These are phyloP conservation scores for Noccaea bulbosa DNA, from an alignment of 345 rosid species.

Conservation along the genomic window DNA sequence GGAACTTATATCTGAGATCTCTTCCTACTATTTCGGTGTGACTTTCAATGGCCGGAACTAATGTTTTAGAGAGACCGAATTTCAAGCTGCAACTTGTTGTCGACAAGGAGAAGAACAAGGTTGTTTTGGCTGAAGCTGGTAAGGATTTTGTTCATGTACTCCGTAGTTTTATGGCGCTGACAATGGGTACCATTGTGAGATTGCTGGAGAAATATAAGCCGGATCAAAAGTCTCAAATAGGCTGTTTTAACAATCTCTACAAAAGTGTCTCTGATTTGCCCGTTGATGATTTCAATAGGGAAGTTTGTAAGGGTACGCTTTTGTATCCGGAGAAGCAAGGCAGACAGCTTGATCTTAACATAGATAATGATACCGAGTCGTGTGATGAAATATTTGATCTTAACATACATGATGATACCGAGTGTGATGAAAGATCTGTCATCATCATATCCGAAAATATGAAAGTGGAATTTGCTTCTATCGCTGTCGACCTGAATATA, in stretches of 20 bases:
- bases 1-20: too few relatives aligned
- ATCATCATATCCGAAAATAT: constrained; percentile 16
- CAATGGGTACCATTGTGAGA: constrained; percentile 24
- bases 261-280: neutral
- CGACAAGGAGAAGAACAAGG: constrained; percentile 12
- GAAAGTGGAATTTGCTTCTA: neutral
- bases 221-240: neutral
- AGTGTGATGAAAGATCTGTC: neutral
- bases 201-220: constrained; percentile 13
- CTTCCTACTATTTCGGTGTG: too few relatives aligned
- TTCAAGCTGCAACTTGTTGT: constrained; percentile 8
- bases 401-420: too few relatives aligned
- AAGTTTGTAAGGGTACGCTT: constrained; percentile 12
- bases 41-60: neutral
- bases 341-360: neutral
- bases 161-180: constrained; percentile 18
- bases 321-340: constrained; percentile 14
- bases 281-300: neutral
- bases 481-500: neutral
- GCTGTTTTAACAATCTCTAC: constrained; percentile 27
- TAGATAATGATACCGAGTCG: neutral
- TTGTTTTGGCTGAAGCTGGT: constrained; percentile 24
- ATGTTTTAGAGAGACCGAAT: neutral
- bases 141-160: constrained; percentile 17
- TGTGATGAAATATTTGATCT: neutral